phyloP scores from a whole-genome alignment of 805 yeast genomes.

The Wickerhamiella allomyrinae region DNA sequence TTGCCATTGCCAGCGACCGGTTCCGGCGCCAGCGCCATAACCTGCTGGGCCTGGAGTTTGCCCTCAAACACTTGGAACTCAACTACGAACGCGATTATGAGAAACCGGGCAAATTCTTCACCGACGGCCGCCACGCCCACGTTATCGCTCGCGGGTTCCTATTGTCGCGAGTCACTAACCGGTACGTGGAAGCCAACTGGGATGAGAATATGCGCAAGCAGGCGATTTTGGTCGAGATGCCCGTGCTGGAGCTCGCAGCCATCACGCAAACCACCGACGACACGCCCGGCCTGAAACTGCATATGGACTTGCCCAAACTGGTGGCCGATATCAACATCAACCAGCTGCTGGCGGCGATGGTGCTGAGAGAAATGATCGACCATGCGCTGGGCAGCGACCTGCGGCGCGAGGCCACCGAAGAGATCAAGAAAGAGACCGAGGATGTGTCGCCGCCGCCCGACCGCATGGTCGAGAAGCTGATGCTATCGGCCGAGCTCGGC shows the following conservation, averaged over 20 bases:
- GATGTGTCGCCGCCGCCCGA: constrained; percentile 8
- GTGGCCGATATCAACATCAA: constrained; percentile 14
- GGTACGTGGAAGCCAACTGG: neutral
- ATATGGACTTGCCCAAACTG: constrained; percentile 11
- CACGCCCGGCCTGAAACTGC: neutral
- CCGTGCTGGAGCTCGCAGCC: constrained; percentile 4
- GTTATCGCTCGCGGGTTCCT: constrained; percentile 7
- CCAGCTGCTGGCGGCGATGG: constrained; percentile 17
- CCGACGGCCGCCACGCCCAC: constrained; percentile 14
- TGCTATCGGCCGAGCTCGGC: constrained; percentile 14
- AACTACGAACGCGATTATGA: constrained; percentile 6
- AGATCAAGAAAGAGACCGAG: neutral
- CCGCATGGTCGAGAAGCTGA: neutral
- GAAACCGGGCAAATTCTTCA: neutral
- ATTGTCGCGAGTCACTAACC: constrained; percentile 11
- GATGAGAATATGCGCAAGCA: constrained; percentile 6
- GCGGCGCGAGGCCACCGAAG: neutral
- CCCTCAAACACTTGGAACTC: constrained; percentile 4
- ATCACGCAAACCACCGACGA: constrained; percentile 6
- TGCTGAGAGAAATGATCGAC: constrained; percentile 17
- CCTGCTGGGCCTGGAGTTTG: constrained; percentile 13
- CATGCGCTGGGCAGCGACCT: constrained; percentile 10
- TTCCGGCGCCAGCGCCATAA: constrained; percentile 16
- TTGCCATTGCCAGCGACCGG: constrained; percentile 15
- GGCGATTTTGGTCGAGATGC: constrained; percentile 8